phyloP scores from a whole-genome alignment of 768 basidiomycete genomes.

The Pholiota conissans region DNA sequence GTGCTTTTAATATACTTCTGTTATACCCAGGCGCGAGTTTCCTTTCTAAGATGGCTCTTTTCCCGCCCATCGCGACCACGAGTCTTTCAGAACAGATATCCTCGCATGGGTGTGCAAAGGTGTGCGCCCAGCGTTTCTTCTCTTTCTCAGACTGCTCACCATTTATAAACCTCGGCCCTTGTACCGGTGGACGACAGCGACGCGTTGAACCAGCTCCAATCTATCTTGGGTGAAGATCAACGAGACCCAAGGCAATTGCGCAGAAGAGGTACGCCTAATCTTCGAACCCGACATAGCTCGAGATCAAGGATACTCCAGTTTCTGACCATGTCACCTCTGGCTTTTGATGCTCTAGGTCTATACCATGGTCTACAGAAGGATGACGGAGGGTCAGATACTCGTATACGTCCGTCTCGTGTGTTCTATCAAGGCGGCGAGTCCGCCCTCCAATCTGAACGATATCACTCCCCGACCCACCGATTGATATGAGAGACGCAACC shows the following conservation, averaged over 20 bases:
- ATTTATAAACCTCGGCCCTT: constrained; percentile 2
- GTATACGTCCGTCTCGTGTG: background rate
- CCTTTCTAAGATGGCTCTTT: background rate
- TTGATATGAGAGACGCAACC: background rate
- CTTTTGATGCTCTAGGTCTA: background rate
- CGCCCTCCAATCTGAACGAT: background rate
- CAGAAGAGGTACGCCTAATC: background rate
- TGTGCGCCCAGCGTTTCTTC: background rate
- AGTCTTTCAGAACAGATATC: background rate
- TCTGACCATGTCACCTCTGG: too few relatives aligned
- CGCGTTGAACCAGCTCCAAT: background rate
- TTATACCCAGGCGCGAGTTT: background rate
- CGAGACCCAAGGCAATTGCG: background rate
- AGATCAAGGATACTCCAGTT: too few relatives aligned
- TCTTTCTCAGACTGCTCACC: background rate
- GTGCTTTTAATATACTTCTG: background rate
- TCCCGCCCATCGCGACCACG: background rate
- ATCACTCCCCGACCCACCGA: background rate
- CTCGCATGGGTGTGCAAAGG: constrained; percentile 1
- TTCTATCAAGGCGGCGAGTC: constrained; percentile 5
- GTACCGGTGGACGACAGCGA: background rate
- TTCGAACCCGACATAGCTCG: too few relatives aligned
- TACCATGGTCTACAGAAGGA: background rate
- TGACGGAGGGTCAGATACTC: background rate
- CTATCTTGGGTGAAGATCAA: background rate